A percentile compares a stretch with the other conserved stretches of the same genome.
Evolutionary conservation across 306 rosid species (phyloP).

Genomic region (Trifolium dubium): DNA sequence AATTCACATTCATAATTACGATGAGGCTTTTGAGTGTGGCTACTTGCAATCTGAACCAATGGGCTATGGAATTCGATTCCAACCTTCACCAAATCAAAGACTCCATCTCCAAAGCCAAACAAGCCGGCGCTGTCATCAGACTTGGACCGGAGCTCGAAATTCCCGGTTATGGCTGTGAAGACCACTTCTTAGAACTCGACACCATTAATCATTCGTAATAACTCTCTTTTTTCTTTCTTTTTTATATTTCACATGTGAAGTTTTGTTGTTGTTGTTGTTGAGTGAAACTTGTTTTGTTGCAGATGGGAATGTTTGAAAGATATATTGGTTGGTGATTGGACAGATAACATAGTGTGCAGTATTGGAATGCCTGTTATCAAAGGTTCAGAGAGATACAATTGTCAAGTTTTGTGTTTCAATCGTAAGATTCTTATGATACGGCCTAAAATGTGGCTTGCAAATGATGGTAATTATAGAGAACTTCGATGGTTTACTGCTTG

Average conservation of each 20-base stretch:
- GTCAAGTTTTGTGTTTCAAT: constrained; percentile 80
- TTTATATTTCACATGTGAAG: no score
- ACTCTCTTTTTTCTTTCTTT: background rate
- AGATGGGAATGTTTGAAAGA: constrained; percentile 98
- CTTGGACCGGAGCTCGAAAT: constrained; percentile 98
- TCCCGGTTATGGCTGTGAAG: constrained; percentile 96
- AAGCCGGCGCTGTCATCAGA: constrained; percentile 77
- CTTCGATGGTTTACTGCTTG: constrained; percentile 95
- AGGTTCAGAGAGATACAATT: constrained; percentile 88
- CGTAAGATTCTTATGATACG: constrained; percentile 83
- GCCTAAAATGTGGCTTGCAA: constrained; percentile 95
- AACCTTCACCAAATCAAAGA: constrained; percentile 72
- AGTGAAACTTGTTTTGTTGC: constrained; percentile 35
- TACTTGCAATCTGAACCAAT: constrained; percentile 90
- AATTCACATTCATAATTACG: no score
- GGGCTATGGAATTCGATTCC: constrained; percentile 96
- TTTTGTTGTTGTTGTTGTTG: no score
- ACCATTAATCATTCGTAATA: constrained; percentile 77
- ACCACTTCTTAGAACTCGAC: constrained; percentile 95
- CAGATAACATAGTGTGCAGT: constrained; percentile 88
- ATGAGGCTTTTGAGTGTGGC: constrained; percentile 95
- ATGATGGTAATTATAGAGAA: constrained; percentile 95
- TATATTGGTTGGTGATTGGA: constrained; percentile 79
- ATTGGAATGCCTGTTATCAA: constrained; percentile 92
- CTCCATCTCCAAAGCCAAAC: constrained; percentile 66